A percentile compares a stretch with the other conserved stretches of the same genome.
Evolutionary conservation across 1,284 basidiomycete species (phyloP).

Genomic region (Microbotryum violaceum): DNA sequence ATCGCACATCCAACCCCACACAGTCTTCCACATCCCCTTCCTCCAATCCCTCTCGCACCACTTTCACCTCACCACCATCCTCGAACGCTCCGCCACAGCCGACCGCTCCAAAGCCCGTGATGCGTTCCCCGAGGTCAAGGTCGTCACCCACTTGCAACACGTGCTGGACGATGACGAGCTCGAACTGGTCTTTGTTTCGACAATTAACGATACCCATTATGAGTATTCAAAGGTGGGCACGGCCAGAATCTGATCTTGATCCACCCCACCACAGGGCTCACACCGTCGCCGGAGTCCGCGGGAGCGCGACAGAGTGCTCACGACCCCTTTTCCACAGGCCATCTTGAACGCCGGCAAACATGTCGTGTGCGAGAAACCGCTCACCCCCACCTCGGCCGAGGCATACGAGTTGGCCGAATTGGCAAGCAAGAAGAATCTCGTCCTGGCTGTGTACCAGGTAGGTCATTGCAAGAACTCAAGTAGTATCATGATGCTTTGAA

Average conservation of each 20-base stretch:
- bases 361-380: slow-evolving; percentile 72
- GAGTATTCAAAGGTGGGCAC: slow-evolving; percentile 43
- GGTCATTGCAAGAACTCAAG: background rate
- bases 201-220: slow-evolving; percentile 74
- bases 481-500: background rate
- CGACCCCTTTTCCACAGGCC: slow-evolving; percentile 39
- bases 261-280: no score
- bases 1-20: no score
- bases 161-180: slow-evolving; percentile 39
- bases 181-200: slow-evolving; percentile 55
- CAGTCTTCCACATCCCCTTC: slow-evolving; percentile 61
- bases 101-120: slow-evolving; percentile 28
- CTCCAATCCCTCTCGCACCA: slow-evolving; percentile 63
- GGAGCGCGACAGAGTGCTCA: background rate
- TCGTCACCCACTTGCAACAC: slow-evolving; percentile 25
- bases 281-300: slow-evolving; percentile 36
- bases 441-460: slow-evolving; percentile 48
- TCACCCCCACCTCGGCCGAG: slow-evolving; percentile 59
- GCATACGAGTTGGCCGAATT: slow-evolving; percentile 60
- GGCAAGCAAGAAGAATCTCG: slow-evolving; percentile 57
- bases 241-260: slow-evolving; percentile 36
- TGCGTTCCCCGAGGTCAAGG: slow-evolving; percentile 19
- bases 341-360: slow-evolving; percentile 67
- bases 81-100: slow-evolving; percentile 37
- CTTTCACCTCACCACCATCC: slow-evolving; percentile 62